Evolutionary conservation across 805 yeast genomes (phyloP).

Genomic region (Yarrowia sp.): DNA sequence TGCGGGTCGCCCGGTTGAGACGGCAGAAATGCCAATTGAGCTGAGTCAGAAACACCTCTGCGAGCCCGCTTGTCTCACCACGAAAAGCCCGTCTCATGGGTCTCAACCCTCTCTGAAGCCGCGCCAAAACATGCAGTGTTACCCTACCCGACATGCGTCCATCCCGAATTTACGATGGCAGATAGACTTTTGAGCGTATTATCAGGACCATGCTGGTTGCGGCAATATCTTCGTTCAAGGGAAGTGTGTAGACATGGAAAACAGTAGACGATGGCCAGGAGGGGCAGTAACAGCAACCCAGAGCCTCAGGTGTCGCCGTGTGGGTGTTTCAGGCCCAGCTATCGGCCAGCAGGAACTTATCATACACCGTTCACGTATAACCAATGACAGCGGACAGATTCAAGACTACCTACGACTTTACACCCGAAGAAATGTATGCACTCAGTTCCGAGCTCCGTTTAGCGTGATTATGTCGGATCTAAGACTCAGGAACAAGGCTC

Average conservation of each 20-base stretch:
- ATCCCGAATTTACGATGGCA: slow-evolving; percentile 28
- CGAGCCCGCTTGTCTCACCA: neutral
- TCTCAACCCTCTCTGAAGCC: slow-evolving; percentile 16
- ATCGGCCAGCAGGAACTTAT: no score
- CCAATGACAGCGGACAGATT: slow-evolving; percentile 4
- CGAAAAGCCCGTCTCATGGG: neutral
- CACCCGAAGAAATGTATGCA: slow-evolving; percentile 29
- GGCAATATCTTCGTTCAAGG: slow-evolving; percentile 33
- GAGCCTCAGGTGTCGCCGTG: no score
- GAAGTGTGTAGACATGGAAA: slow-evolving; percentile 22
- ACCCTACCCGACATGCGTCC: slow-evolving; percentile 26
- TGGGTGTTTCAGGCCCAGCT: no score
- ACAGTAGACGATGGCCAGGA: neutral
- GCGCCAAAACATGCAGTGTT: slow-evolving; percentile 37
- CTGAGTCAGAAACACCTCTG: no score
- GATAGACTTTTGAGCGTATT: slow-evolving; percentile 36
- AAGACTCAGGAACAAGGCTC: slow-evolving; percentile 39
- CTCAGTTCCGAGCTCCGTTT: slow-evolving; percentile 36
- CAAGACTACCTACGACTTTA: no score
- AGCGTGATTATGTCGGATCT: slow-evolving; percentile 37
- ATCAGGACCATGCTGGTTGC: slow-evolving; percentile 35
- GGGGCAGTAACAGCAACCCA: slow-evolving; percentile 5
- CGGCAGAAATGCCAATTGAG: no score
- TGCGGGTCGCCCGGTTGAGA: neutral
- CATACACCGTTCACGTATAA: no score